A percentile compares a stretch with the other conserved stretches of the same genome.
These are phyloP conservation scores for Aureobasidium lini DNA, from an alignment of 2,329 filamentous ascomycete genomes.

Conservation along the genomic window DNA sequence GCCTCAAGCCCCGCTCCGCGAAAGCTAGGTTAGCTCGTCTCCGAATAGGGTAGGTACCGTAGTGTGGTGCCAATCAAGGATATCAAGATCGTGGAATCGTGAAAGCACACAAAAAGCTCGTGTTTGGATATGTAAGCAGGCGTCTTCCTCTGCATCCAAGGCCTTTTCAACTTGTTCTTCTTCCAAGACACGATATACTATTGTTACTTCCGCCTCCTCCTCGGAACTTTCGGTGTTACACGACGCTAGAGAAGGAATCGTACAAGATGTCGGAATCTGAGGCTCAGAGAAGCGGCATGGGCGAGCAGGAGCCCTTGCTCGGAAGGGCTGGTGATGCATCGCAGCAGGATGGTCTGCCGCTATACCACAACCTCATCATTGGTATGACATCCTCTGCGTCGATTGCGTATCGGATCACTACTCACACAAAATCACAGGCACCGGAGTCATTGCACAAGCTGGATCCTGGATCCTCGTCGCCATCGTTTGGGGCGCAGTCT, in stretches of 20 bases:
- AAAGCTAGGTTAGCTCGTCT: slow-evolving; percentile 5
- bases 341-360: slow-evolving; percentile 56
- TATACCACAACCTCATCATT: slow-evolving; percentile 64
- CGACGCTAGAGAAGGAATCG: background rate
- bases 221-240: background rate
- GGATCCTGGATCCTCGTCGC: slow-evolving; percentile 68
- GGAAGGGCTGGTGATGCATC: slow-evolving; percentile 65
- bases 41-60: slow-evolving; percentile 2
- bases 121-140: slow-evolving; percentile 2
- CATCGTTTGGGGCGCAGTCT: slow-evolving; percentile 70
- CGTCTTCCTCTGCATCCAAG: background rate
- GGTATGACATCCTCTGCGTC: slow-evolving; percentile 41
- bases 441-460: slow-evolving; percentile 70
- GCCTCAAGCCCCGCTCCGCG: background rate
- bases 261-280: slow-evolving; percentile 43
- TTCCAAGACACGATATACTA: background rate
- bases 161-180: background rate
- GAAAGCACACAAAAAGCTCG: background rate
- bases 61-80: background rate
- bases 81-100: slow-evolving; percentile 1
- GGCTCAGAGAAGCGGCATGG: slow-evolving; percentile 31
- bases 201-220: background rate
- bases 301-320: slow-evolving; percentile 63
- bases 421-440: slow-evolving; percentile 49
- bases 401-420: background rate